Conservation (phyloP, 2,329 filamentous ascomycete genomes). For the Aspergillus luchuensis region DNA sequence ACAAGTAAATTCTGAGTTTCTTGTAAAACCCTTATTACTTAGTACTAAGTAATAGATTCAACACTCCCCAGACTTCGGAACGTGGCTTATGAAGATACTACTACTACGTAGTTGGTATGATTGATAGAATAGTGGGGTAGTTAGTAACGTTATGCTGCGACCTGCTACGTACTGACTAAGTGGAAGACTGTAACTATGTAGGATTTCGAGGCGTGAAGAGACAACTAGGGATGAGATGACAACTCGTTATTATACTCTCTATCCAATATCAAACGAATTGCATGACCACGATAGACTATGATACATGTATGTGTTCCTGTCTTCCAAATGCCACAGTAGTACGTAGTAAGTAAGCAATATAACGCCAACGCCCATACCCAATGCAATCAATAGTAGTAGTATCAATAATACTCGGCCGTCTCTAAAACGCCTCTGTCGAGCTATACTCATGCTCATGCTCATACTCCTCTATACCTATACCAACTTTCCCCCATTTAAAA, state of each 20-base stretch:
- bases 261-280: not conserved
- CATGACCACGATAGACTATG: not conserved
- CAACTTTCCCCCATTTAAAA: slow-evolving; percentile 36
- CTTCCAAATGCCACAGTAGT: not conserved
- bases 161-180: no score
- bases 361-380: slow-evolving; percentile 13
- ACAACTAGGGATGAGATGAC: no score
- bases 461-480: slow-evolving; percentile 4
- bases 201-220: no score
- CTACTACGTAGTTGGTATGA: no score
- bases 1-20: no score
- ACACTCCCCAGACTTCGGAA: no score
- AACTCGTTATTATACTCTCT: not conserved
- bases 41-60: no score
- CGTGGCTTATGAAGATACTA: no score
- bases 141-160: no score
- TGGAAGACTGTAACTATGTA: no score
- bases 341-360: not conserved
- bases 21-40: no score
- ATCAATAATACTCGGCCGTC: not conserved
- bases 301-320: slow-evolving; percentile 3
- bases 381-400: slow-evolving; percentile 8
- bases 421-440: not conserved
- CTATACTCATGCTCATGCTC: not conserved
- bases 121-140: no score